These are phyloP conservation scores for Lasiosphaeria miniovina DNA, from an alignment of 495 filamentous ascomycete genomes.

Conservation along the genomic window DNA sequence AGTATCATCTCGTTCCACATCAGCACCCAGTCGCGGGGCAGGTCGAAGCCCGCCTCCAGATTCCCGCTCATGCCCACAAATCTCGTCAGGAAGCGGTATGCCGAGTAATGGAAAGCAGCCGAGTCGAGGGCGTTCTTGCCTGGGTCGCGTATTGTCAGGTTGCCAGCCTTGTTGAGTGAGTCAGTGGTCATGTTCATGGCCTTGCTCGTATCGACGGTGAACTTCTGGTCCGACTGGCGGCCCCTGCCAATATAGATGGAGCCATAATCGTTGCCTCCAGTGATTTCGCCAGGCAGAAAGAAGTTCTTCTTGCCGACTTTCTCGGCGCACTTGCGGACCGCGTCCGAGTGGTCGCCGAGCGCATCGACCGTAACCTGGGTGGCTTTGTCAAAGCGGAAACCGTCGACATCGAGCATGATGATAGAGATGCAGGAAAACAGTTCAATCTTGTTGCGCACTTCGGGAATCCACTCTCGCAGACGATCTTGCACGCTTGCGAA, in stretches of 20 bases:
- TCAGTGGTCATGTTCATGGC: conserved; percentile 55
- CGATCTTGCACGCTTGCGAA: conserved; percentile 72
- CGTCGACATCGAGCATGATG: conserved; percentile 61
- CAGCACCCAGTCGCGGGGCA: conserved; percentile 58
- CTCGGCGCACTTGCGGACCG: conserved; percentile 53
- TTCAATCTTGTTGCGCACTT: conserved; percentile 57
- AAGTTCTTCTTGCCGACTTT: conserved; percentile 60
- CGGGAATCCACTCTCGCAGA: conserved; percentile 63
- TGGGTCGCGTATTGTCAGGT: conserved; percentile 42
- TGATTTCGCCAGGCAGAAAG: conserved; percentile 62
- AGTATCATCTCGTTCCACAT: conserved; percentile 60
- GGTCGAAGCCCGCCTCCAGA: conserved; percentile 56
- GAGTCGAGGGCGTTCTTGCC: conserved; percentile 57
- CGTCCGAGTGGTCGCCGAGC: conserved; percentile 52
- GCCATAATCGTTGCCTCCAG: conserved; percentile 58
- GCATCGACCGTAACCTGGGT: conserved; percentile 62
- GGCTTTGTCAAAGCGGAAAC: conserved; percentile 65
- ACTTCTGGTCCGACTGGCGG: conserved; percentile 52
- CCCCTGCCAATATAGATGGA: conserved; percentile 64
- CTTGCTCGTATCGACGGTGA: conserved; percentile 50
- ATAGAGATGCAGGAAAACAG: conserved; percentile 64
- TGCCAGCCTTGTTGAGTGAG: conserved; percentile 41
- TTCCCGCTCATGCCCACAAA: conserved; percentile 63
- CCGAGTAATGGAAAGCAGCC: conserved; percentile 66
- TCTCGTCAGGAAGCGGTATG: conserved; percentile 63